Evolutionary conservation across 306 rosid genomes (phyloP).

Genomic region (Vachellia collinsii): DNA sequence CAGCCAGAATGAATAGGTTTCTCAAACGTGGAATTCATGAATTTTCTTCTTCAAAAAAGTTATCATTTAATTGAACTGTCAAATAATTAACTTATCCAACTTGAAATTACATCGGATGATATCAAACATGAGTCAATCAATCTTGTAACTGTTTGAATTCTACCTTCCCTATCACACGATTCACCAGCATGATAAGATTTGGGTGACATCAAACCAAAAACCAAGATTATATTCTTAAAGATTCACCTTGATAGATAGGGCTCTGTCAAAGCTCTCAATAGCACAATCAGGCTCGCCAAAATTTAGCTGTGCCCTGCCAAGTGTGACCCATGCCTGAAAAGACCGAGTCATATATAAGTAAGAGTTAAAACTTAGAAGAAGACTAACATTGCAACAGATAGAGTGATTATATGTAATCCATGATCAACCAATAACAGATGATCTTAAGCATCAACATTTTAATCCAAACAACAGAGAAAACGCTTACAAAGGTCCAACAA

Average conservation of each 20-base stretch:
- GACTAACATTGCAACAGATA: slow-evolving; percentile 18
- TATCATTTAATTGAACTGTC: neutral
- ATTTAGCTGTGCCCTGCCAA: slow-evolving; percentile 92
- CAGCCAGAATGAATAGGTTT: neutral
- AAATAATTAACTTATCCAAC: neutral
- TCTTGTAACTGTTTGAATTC: neutral
- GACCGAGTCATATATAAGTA: slow-evolving; percentile 31
- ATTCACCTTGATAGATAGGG: slow-evolving; percentile 77
- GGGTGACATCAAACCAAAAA: slow-evolving; percentile 19
- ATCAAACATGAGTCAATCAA: slow-evolving; percentile 6
- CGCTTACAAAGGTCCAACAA: neutral
- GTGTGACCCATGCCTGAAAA: slow-evolving; percentile 86
- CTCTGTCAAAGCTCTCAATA: slow-evolving; percentile 77
- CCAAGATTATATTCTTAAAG: slow-evolving; percentile 29
- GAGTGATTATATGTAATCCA: slow-evolving; percentile 4
- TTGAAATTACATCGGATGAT: neutral
- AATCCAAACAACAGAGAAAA: neutral
- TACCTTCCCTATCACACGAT: neutral
- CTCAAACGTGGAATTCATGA: neutral
- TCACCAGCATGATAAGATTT: neutral
- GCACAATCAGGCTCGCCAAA: slow-evolving; percentile 93
- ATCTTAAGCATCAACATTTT: neutral
- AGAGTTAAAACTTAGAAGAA: slow-evolving; percentile 4
- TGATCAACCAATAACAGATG: slow-evolving; percentile 5
- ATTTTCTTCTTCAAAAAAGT: neutral